Evolutionary conservation across 75 land plant species (phyloP), one percentile per base, ranked within the genome.

Genomic region (Selaginella moellendorffii): DNA sequence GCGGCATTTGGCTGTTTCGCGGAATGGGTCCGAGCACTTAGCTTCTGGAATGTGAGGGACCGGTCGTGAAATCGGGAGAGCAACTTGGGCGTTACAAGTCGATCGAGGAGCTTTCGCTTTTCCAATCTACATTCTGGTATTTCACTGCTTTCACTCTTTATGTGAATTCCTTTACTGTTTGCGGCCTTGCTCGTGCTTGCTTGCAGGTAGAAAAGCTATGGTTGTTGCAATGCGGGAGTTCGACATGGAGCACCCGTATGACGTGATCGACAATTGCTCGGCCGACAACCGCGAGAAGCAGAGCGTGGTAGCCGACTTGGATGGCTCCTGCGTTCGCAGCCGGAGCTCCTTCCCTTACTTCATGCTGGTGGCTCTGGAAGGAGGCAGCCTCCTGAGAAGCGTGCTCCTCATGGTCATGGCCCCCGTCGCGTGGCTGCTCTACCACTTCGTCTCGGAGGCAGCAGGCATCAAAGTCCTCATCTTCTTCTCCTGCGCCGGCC

Each of bases 381-480:
- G 59, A 56, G 59, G 59, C 8, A 56, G 59, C 24, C 19, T 56
- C 5, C 5, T 56, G 5, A 19, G 59, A 56, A 56, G 59, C 19
- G n/a, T 56, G 2, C 5, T 56, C 2, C 24, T 56, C 59, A 56
- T 24, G 24, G 2, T 56, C 9, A 2, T 56, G 19, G 5, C 59
- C 19, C 59, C 59, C 59, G 2, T 56, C n/a, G 59, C 59, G 9
- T 56, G 59, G 59, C 8, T 56, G 8, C 59, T 56, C 23, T 56
- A 56, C n/a, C 24, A 56, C 24, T 9, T 56, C n/a, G 59, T 56
- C 8, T 56, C 59, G 9, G 59, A 56, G n/a, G 59, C 59, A 8
- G 59, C 59, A 56, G 59, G 25, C 21, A 8, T 56, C 19, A 56
- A 56, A 56, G n/a, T 56, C 8, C 5, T 56, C 23, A 56, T 56